Evolutionary conservation across 371 early-diverging fungal genomes (phyloP).

Genomic region (Rhizopus stolonifer): DNA sequence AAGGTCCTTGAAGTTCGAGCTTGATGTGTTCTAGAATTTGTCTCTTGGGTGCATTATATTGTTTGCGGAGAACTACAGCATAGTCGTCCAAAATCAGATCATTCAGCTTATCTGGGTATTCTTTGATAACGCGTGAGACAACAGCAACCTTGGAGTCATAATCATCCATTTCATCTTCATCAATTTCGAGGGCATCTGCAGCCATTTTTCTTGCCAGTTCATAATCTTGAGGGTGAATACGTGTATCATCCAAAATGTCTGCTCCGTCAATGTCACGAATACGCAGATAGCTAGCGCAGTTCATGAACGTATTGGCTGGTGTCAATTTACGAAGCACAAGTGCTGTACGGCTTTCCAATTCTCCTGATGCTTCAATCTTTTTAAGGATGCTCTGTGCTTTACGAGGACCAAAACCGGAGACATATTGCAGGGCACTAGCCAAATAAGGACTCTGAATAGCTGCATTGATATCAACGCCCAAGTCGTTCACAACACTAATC

Average conservation of each 20-base stretch:
- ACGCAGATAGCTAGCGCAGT: slow-evolving; percentile 90
- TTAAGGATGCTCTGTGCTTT: slow-evolving; percentile 79
- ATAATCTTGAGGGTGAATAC: slow-evolving; percentile 96
- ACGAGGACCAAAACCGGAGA: slow-evolving; percentile 93
- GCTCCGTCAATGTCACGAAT: slow-evolving; percentile 61
- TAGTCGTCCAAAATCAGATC: slow-evolving; percentile 90
- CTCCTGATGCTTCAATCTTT: slow-evolving; percentile 49
- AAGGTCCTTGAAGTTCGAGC: slow-evolving; percentile 84
- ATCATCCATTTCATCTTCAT: slow-evolving; percentile 79
- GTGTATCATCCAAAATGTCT: slow-evolving; percentile 90
- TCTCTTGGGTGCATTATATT: slow-evolving; percentile 74
- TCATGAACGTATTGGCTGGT: slow-evolving; percentile 84
- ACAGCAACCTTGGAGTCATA: slow-evolving; percentile 52
- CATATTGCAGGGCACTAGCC: slow-evolving; percentile 78
- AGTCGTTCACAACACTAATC: slow-evolving; percentile 81
- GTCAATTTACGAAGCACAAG: slow-evolving; percentile 69
- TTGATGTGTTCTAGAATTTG: slow-evolving; percentile 84
- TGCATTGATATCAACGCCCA: slow-evolving; percentile 90
- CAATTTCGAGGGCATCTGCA: slow-evolving; percentile 93
- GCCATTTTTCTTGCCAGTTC: slow-evolving; percentile 96
- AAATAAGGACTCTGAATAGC: slow-evolving; percentile 69
- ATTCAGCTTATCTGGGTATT: slow-evolving; percentile 77
- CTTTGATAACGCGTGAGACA: slow-evolving; percentile 81
- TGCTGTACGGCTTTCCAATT: slow-evolving; percentile 67
- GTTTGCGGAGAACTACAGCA: slow-evolving; percentile 77